Evolutionary conservation across 441 rosid genomes (phyloP), one percentile per base, ranked within the genome.

Genomic region (Biscutella laevigata): DNA sequence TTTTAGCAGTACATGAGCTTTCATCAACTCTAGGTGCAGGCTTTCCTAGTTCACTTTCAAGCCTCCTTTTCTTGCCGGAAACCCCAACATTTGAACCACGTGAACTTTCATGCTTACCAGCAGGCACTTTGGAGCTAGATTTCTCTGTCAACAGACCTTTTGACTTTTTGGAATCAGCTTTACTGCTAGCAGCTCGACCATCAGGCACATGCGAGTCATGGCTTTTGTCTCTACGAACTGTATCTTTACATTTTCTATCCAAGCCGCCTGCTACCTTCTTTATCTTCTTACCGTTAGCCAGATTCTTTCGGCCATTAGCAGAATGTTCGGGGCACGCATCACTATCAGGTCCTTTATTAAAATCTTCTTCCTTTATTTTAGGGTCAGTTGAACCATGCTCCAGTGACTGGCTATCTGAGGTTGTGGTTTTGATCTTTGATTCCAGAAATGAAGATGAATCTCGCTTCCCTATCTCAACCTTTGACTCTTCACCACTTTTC

Each of bases 1-100:
- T 86, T 67, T 83, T 92, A 62, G 71, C 70, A 62, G 76, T 71
- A 64, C 49, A 74, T 28, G 67, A 61, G 68, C 57, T 62, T 64
- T 72, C 82, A 59, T 57, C 59, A 19, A 60, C 43, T 57, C 61
- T 74, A 22, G 49, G 13, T 51, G 71, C 71, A 62, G 50, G 63
- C 50, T 71, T 79, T 64, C 71, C 78, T 57, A 27, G 37, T 37
- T 64, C 80, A 62, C 73, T 73, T 45, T 76, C 77, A 62, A 66
- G 64, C 60, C 62, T 70, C 60, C 62, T 71, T 62, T 70, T 80
- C 71, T 64, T 74, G 15, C 69, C 70, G 53, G 57, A 44, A 30
- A 22, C 36, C 66, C 69, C 77, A 62, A 53, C 59, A 49, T 36
- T 67, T 4, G 58, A 36, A 49, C 51, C 56, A 32, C 47, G 71